Evolutionary conservation across 1,284 basidiomycete species (phyloP), one percentile per base, ranked within the genome.

Genomic region (Trametes pubescens): DNA sequence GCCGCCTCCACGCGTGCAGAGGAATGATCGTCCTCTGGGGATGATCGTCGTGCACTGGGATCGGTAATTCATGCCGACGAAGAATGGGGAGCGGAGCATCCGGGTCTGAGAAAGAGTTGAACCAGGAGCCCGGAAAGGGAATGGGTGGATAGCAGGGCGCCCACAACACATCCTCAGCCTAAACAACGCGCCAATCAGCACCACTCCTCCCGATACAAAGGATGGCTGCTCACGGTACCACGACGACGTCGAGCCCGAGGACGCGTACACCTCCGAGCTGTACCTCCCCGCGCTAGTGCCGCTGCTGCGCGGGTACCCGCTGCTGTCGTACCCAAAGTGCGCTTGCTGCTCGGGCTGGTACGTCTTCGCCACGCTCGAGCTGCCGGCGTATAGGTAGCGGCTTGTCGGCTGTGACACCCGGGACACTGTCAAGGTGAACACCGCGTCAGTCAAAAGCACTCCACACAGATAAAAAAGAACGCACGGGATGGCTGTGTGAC

Each of bases 331-430:
- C 29, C 38, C 64, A 37, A 61, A 59, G 29, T 59, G 54, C 32
- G 56, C 24, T 37, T 65, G 54, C 10, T 58, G 49, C 16, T 55
- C 51, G 24, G 32, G 8, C 32, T 59, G 47, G 35, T 47, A 22
- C 22, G 62, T 24, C 54, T 61, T 65, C 16, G 26, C 24, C 24
- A 59, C 40, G 49, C 53, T 48, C n/a, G 48, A 44, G 37, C 47
- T 57, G 18, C 59, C 57, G n/a, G n/a, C n/a, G n/a, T 65, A 35
- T 16, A 64, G 1, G 51, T 64, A 68, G 38, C 57, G 59, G 18
- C 60, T 49, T 11, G 61, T 60, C 29, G 67, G 11, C 48, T 68
- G 67, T 1, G 67, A 68, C 9, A 68, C 67, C 29, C 67, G 67
- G 10, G 67, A 68, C 51, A 68, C 67, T 68, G 46, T 22, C 14